Evolutionary conservation across 768 basidiomycete genomes (phyloP), one percentile per base, ranked within the genome.

Genomic region (Xerocomellus dryophilus): DNA sequence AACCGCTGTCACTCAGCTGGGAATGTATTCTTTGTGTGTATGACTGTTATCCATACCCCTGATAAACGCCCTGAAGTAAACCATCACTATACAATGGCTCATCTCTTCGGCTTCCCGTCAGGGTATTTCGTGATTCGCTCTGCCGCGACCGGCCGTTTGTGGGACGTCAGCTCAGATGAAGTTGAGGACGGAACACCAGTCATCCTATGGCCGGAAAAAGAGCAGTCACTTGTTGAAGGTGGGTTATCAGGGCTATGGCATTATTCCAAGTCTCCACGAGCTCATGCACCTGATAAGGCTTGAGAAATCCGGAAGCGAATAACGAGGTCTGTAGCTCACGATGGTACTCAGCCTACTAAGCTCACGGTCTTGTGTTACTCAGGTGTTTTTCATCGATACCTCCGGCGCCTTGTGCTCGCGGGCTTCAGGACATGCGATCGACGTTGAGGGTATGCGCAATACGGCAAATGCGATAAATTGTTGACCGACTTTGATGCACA

Each of bases 351-450:
- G 34, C 31, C 39, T 18, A 29, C 9, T 25, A 25, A 40, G n/a
- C 38, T 56, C 42, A 47, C 18, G 12, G 7, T 32, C 18, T 47
- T 31, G 21, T 44, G 4, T 43, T n/a, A 7, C 32, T 38, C 48
- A 92, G 87, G 87, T 93, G 17, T 93, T 91, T 73, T 93, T 89
- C 73, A 81, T 93, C 49, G 91, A 93, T 66, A 78, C 81, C 2
- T 80, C 81, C 18, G 90, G 91, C 18, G 83, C 82, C 10, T 70
- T 93, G 39, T 93, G 88, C 66, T 89, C 90, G 9, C 79, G 86
- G 60, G 80, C 82, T 4, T 81, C 90, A 15, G 91, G 91, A 0
- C 90, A 92, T 70, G 91, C 90, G 8, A 73, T 93, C 35, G 90
- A 93, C 61, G 71, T 93, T 34, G 83, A 92, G 76, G 81, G 90